Percentiles rank a stretch among this genome's conserved stretches.
Evolutionary conservation across 2,329 filamentous ascomycete genomes (phyloP).

Genomic region (Xylariales sp.): DNA sequence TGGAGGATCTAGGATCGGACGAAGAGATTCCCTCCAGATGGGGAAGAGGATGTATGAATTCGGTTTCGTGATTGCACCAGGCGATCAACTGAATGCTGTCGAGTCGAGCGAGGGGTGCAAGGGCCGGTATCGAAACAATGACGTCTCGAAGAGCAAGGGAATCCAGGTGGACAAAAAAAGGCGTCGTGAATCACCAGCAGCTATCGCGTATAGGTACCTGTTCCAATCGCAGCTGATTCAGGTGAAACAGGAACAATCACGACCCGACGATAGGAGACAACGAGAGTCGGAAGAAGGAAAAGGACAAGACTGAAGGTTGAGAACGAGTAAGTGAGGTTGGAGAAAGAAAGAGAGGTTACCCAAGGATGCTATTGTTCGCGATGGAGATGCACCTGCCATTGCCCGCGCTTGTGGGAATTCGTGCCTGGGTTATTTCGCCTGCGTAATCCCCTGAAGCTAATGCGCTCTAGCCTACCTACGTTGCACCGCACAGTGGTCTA

Average conservation of each 20-base stretch:
- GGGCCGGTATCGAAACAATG: not conserved
- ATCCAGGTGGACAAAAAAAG: not conserved
- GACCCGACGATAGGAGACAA: no score
- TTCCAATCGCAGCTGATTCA: not conserved
- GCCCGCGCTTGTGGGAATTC: no score
- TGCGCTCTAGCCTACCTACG: not conserved
- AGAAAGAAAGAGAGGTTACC: not conserved
- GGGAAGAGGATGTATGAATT: conserved; percentile 8
- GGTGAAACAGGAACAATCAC: not conserved
- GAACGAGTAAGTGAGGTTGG: not conserved
- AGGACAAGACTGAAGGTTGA: not conserved
- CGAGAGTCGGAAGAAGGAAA: not conserved
- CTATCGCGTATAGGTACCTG: not conserved
- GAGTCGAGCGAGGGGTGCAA: not conserved
- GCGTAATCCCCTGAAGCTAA: conserved; percentile 7
- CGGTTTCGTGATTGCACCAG: conserved; percentile 23
- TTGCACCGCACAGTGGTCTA: not conserved
- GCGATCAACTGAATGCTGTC: conserved; percentile 18
- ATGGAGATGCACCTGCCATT: conserved; percentile 5
- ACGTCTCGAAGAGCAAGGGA: not conserved
- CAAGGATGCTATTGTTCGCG: no score
- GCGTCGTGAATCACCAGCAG: not conserved
- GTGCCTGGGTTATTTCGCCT: conserved; percentile 2
- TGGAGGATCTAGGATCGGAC: conserved; percentile 10
- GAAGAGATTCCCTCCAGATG: not conserved